These are phyloP conservation scores for Claviceps digitariae DNA, from an alignment of 2,329 filamentous ascomycete species.

Conservation along the genomic window DNA sequence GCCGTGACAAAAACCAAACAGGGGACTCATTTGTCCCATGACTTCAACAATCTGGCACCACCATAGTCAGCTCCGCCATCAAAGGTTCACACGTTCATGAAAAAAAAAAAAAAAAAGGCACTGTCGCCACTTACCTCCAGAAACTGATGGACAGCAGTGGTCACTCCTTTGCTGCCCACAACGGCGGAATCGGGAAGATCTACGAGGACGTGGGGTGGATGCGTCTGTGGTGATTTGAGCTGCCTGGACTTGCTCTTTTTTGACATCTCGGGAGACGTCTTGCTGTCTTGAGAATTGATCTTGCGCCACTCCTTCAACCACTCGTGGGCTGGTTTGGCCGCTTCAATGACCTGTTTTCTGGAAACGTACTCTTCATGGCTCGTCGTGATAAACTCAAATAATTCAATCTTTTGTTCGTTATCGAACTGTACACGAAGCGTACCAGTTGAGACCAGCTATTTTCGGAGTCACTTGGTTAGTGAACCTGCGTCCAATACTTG, in stretches of 20 bases:
- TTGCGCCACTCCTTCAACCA: constrained; percentile 55
- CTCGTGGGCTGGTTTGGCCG: constrained; percentile 46
- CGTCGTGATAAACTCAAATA: constrained; percentile 67
- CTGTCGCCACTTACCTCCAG: constrained; percentile 36
- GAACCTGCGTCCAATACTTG: not conserved
- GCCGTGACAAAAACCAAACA: constrained; percentile 44
- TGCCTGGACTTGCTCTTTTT: constrained; percentile 49
- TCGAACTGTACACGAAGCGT: constrained; percentile 70
- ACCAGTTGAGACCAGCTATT: constrained; percentile 62
- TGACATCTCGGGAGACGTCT: constrained; percentile 51
- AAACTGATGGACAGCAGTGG: constrained; percentile 48
- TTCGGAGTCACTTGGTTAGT: not conserved
- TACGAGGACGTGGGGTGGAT: constrained; percentile 43
- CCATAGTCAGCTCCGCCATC: constrained; percentile 8
- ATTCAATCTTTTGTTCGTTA: constrained; percentile 63
- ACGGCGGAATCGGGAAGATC: constrained; percentile 43
- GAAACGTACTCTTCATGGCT: constrained; percentile 76
- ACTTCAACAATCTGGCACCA: constrained; percentile 45
- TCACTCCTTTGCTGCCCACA: constrained; percentile 45
- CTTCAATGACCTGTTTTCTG: constrained; percentile 48
- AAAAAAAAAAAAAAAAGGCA: not conserved
- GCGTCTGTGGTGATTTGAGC: constrained; percentile 44
- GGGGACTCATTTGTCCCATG: constrained; percentile 51
- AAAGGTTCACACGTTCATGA: not conserved
- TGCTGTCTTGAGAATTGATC: constrained; percentile 42